Evolutionary conservation across 1,284 basidiomycete species (phyloP).

Genomic region (Jaminaea rosea): DNA sequence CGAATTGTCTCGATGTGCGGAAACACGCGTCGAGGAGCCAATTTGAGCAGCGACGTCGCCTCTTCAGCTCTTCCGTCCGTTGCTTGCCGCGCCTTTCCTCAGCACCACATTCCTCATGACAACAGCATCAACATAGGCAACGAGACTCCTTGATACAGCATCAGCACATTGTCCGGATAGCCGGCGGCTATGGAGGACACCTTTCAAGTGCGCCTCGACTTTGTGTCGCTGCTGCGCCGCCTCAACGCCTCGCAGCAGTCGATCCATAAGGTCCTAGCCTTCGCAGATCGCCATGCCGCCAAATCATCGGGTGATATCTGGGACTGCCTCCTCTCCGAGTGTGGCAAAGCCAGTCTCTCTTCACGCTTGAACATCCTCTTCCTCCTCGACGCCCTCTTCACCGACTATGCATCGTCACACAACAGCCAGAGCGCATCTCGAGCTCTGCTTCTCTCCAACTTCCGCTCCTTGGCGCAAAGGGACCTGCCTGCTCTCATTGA

Average conservation of each 20-base stretch:
- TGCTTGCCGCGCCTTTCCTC: too few species aligned
- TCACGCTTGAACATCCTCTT: slow-evolving; percentile 84
- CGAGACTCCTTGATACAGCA: too few species aligned
- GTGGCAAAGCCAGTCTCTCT: slow-evolving; percentile 59
- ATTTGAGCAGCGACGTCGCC: not conserved
- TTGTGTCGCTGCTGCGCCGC: slow-evolving; percentile 33
- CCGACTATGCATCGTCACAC: slow-evolving; percentile 9
- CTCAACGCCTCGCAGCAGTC: slow-evolving; percentile 61
- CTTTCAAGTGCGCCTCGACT: slow-evolving; percentile 46
- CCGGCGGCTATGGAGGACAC: too few species aligned
- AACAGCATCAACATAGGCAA: too few species aligned
- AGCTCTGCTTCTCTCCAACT: slow-evolving; percentile 9
- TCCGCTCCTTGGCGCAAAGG: slow-evolving; percentile 7
- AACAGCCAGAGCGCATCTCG: not conserved
- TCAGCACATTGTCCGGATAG: too few species aligned
- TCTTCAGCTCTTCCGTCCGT: too few species aligned
- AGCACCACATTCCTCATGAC: too few species aligned
- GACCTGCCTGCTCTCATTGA: slow-evolving; percentile 14
- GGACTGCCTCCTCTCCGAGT: slow-evolving; percentile 83
- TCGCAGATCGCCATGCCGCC: slow-evolving; percentile 73
- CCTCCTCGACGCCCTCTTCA: slow-evolving; percentile 68
- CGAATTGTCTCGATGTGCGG: slow-evolving; percentile 1
- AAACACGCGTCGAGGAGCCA: not conserved
- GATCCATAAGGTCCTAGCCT: slow-evolving; percentile 78
- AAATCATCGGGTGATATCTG: slow-evolving; percentile 76